These are phyloP conservation scores for Melastoma malabathricum DNA, from an alignment of 345 rosid species.

Conservation along the genomic window DNA sequence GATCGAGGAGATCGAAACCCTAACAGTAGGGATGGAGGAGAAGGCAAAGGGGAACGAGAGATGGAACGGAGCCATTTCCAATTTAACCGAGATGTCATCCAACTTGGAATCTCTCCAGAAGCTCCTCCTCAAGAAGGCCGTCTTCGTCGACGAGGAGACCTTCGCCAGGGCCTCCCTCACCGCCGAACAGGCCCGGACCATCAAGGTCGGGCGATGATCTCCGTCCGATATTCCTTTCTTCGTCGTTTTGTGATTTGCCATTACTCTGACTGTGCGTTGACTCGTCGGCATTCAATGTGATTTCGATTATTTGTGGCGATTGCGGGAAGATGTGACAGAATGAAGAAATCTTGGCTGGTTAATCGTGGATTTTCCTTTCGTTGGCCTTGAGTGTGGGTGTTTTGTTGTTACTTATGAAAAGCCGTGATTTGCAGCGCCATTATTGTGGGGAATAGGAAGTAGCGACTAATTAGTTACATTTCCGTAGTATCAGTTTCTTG, in stretches of 20 bases:
- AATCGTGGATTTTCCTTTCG: too few species aligned
- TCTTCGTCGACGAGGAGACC: conserved; percentile 83
- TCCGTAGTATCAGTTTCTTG: not conserved
- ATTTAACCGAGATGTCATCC: conserved; percentile 72
- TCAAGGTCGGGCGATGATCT: conserved; percentile 42
- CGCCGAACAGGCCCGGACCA: conserved; percentile 82
- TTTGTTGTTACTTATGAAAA: too few species aligned
- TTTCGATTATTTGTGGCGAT: too few species aligned
- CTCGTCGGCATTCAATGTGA: not conserved
- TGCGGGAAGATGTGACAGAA: too few species aligned
- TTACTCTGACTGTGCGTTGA: not conserved
- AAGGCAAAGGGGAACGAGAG: conserved; percentile 60
- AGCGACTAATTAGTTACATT: not conserved
- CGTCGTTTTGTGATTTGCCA: not conserved
- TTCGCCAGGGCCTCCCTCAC: conserved; percentile 77
- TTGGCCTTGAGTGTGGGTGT: too few species aligned
- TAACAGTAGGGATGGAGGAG: conserved; percentile 20
- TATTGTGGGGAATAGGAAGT: not conserved
- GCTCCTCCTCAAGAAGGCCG: conserved; percentile 77
- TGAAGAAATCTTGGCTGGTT: too few species aligned
- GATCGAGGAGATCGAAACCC: too few species aligned
- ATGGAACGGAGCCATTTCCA: conserved; percentile 75
- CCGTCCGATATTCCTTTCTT: not conserved
- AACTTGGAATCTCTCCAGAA: conserved; percentile 83
- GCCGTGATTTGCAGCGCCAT: too few species aligned